Conservation (phyloP, 305 asterid species). For the Fraxinus sp. region DNA sequence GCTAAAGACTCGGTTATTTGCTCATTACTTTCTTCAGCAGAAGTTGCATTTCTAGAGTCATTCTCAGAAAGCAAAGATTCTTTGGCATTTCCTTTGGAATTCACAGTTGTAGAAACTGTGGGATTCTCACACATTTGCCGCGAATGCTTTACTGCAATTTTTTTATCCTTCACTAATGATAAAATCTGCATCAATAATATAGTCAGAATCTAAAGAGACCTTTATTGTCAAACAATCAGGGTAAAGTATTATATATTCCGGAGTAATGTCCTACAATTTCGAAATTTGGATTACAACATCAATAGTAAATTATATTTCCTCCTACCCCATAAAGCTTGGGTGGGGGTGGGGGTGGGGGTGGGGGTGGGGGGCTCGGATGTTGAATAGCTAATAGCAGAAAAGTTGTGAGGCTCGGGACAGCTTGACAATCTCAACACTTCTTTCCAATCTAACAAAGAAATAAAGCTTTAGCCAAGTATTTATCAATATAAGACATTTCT, state of each 20-base stretch:
- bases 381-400: no score
- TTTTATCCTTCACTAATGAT: constrained; percentile 57
- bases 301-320: constrained; percentile 5
- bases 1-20: constrained; percentile 36
- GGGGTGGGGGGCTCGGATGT: no score
- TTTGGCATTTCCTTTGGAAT: constrained; percentile 36
- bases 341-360: no score
- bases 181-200: constrained; percentile 51
- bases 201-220: not conserved
- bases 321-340: not conserved
- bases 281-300: not conserved
- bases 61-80: constrained; percentile 21
- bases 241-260: not conserved
- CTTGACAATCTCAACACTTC: no score
- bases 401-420: no score
- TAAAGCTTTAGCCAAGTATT: no score
- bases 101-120: constrained; percentile 28
- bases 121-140: constrained; percentile 39
- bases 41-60: constrained; percentile 30
- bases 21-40: constrained; percentile 33
- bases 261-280: not conserved
- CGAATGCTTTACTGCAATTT: constrained; percentile 37
- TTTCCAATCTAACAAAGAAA: no score
- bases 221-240: not conserved
- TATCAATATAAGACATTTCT: no score